phyloP scores from a whole-genome alignment of 2,329 filamentous ascomycete species.

The Fusarium sp. region DNA sequence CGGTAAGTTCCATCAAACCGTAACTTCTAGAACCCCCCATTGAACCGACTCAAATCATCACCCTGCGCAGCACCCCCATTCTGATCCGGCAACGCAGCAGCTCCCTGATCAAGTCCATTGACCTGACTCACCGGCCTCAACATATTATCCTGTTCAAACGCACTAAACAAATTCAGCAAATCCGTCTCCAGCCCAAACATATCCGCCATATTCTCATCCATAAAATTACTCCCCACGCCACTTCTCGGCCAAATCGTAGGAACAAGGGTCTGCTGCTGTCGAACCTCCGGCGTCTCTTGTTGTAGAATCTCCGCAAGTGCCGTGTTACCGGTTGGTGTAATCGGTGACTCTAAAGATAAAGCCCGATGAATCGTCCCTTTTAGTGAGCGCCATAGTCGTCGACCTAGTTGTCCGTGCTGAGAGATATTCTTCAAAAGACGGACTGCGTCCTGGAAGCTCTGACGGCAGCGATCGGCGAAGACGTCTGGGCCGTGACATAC shows the following conservation, averaged over 20 bases:
- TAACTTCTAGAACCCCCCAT: neutral
- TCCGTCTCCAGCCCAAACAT: slow-evolving; percentile 10
- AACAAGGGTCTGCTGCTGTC: neutral
- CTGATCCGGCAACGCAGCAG: neutral
- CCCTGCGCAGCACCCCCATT: neutral
- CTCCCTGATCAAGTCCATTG: neutral
- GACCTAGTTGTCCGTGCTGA: neutral
- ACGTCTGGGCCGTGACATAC: slow-evolving; percentile 6
- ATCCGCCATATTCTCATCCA: neutral
- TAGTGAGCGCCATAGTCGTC: slow-evolving; percentile 4
- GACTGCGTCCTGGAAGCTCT: neutral
- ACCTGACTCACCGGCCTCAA: neutral
- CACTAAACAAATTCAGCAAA: slow-evolving; percentile 7
- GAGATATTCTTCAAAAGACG: neutral
- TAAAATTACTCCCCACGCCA: neutral
- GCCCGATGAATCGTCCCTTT: slow-evolving; percentile 2
- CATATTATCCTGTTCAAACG: slow-evolving; percentile 10
- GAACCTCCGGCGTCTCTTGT: neutral
- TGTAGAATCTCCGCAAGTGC: neutral
- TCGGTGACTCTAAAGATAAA: neutral
- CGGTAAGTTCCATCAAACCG: accelerated
- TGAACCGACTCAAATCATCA: neutral
- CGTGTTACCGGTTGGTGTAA: accelerated
- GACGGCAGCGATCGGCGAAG: neutral
- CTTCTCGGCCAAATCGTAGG: neutral